Percentiles rank a stretch among this genome's conserved stretches.
phyloP scores from a whole-genome alignment of 352 stramenopile species.

The Blastocystis sp. region DNA sequence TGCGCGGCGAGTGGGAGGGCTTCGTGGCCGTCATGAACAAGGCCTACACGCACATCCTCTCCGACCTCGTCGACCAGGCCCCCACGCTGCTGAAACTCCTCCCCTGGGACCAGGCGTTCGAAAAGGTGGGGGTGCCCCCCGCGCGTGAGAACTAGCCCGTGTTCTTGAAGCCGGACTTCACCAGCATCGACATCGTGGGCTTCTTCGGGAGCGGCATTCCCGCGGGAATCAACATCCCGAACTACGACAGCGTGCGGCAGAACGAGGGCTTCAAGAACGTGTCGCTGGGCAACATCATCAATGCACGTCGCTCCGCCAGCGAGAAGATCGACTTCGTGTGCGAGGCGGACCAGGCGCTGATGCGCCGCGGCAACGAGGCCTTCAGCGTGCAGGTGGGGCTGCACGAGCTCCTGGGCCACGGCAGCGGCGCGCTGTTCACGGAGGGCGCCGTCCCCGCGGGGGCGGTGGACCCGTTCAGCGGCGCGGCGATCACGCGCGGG shows the following conservation, averaged over 20 bases:
- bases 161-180: conserved; percentile 71
- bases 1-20: conserved; percentile 70
- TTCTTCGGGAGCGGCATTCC: conserved; percentile 70
- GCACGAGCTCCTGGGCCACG: conserved; percentile 71
- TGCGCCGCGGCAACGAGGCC: conserved; percentile 67
- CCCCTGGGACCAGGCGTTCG: conserved; percentile 70
- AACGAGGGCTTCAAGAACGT: conserved; percentile 72
- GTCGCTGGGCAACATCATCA: conserved; percentile 69
- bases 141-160: neutral
- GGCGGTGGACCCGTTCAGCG: conserved; percentile 12
- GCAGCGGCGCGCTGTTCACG: conserved; percentile 70
- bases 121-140: conserved; percentile 64
- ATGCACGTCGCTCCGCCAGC: conserved; percentile 28
- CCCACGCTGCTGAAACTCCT: conserved; percentile 68
- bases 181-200: conserved; percentile 71
- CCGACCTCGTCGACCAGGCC: conserved; percentile 69
- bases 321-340: conserved; percentile 69
- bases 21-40: conserved; percentile 72
- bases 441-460: conserved; percentile 33
- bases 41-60: conserved; percentile 69
- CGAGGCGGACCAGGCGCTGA: conserved; percentile 69
- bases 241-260: conserved; percentile 71
- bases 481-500: conserved; percentile 44
- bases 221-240: conserved; percentile 72
- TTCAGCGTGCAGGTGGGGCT: conserved; percentile 71